These are phyloP conservation scores for Asparagopsis taxiformis DNA, from an alignment of 31 red algal genomes.

Conservation along the genomic window DNA sequence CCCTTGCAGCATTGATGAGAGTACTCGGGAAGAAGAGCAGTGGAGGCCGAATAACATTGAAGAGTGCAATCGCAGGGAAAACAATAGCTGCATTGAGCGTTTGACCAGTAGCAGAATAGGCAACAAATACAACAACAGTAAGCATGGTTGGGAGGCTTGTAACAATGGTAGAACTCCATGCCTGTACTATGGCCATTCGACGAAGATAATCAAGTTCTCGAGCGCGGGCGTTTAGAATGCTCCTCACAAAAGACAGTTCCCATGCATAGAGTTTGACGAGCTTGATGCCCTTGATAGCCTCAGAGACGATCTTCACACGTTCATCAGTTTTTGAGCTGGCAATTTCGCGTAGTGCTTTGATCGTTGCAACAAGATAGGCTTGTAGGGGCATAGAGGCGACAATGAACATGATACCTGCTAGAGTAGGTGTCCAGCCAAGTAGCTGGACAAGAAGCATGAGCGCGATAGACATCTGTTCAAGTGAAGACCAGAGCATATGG, in stretches of 20 bases:
- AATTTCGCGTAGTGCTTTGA: constrained; percentile 57
- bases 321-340: constrained; percentile 74
- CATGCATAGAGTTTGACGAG: constrained; percentile 93
- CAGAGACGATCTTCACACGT: constrained; percentile 71
- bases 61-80: constrained; percentile 85
- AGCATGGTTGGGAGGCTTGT: constrained; percentile 59
- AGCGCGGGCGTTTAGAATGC: constrained; percentile 44
- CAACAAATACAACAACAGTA: constrained; percentile 54
- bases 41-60: constrained; percentile 74
- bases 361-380: constrained; percentile 40
- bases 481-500: constrained; percentile 79
- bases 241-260: constrained; percentile 79
- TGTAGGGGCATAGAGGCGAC: constrained; percentile 60
- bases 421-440: constrained; percentile 64
- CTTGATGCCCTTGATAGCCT: constrained; percentile 90
- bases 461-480: constrained; percentile 73
- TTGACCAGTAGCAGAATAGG: constrained; percentile 46
- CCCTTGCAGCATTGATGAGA: constrained; percentile 56
- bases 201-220: constrained; percentile 54
- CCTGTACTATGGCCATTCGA: constrained; percentile 28
- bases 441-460: constrained; percentile 72
- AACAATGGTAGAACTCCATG: constrained; percentile 46
- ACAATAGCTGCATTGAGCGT: constrained; percentile 66
- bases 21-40: constrained; percentile 67
- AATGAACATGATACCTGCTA: constrained; percentile 67